Percentiles rank a stretch among this genome's conserved stretches.
These are phyloP conservation scores for Galium porrigens DNA, from an alignment of 305 asterid species.

Conservation along the genomic window DNA sequence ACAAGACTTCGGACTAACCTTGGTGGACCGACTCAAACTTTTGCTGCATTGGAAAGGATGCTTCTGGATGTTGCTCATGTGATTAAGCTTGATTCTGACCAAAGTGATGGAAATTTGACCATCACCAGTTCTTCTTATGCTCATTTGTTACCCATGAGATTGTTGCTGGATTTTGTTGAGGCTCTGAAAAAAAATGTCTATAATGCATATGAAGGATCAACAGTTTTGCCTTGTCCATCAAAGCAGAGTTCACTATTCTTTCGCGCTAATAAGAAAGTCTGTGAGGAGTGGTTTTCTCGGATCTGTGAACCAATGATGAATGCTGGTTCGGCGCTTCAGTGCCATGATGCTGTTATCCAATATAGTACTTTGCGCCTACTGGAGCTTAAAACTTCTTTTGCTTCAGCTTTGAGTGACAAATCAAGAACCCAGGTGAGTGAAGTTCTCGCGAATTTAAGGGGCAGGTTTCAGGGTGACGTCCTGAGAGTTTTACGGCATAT, in stretches of 20 bases:
- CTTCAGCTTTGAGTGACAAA: constrained; percentile 52
- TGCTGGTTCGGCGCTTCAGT: constrained; percentile 89
- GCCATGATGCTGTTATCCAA: constrained; percentile 75
- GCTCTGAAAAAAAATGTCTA: constrained; percentile 88
- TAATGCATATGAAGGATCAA: constrained; percentile 96
- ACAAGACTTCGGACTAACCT: constrained; percentile 93
- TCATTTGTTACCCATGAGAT: constrained; percentile 87
- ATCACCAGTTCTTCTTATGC: constrained; percentile 62
- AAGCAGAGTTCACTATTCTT: constrained; percentile 74
- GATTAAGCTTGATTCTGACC: constrained; percentile 66
- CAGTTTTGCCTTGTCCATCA: constrained; percentile 62
- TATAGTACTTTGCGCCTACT: constrained; percentile 59
- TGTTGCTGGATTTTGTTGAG: constrained; percentile 93
- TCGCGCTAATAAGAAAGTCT: constrained; percentile 91
- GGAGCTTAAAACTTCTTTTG: constrained; percentile 50
- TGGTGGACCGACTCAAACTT: constrained; percentile 99
- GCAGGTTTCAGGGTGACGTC: constrained; percentile 60
- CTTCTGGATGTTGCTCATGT: constrained; percentile 86
- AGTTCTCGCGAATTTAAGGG: constrained; percentile 43
- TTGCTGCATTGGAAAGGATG: constrained; percentile 98
- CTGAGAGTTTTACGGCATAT: constrained; percentile 46
- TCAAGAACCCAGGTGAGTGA: constrained; percentile 57
- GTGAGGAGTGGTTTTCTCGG: constrained; percentile 99
- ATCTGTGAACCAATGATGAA: constrained; percentile 98
- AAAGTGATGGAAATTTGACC: constrained; percentile 68